Base-by-base conservation (phyloP, 2,329 filamentous ascomycete species). In the Metarhizium guizhouense region DNA sequence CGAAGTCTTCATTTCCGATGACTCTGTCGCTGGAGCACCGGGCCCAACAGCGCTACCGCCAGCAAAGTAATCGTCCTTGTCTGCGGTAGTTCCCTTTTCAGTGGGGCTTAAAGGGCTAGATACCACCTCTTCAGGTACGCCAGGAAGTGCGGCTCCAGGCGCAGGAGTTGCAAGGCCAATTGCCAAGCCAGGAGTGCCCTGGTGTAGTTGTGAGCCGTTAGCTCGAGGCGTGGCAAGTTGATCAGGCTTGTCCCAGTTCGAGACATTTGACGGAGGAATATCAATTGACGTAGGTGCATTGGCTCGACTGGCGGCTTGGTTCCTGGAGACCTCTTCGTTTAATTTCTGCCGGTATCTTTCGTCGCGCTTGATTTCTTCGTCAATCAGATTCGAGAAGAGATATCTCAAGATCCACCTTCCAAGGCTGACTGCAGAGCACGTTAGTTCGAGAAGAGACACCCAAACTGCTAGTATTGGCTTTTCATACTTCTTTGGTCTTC, bases 371-470 rank as follows among this genome's bases (percentile, higher is more conserved):
- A 96, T 88, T 68, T 97, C 90, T 68, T 96, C 92, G 58, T 95
- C 88, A 54, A 99, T 87, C 47, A 97, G 77, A 55, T 88, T 87
- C 10, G 87, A 85, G 72, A 99, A 99, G 0, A 99, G 79, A 70
- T 96, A 95, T 38, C 94, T 84, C 57, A 99, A 74, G 49, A 97
- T 84, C 94, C 94, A 99, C 76, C 95, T 96, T 8, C 94, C 94
- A 49, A 97, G 83, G 65, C 96, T 97, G 70, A 97, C 89, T 94
- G 60, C 30, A 43, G 18, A 36, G 18, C 16, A 30, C 32, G 60
- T 70, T 60, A 71, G 66, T 52, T 18, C 18, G 11, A 57, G 29
- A 18, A 53, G 30, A 25, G 34, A n/a, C 29, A 32, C 14, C 16
- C 14, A 42, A 32, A 25, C 13, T n/a, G 14, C 7, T 30, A 6